Conservation (phyloP, 768 basidiomycete species). For the Podaxis rugospora region DNA sequence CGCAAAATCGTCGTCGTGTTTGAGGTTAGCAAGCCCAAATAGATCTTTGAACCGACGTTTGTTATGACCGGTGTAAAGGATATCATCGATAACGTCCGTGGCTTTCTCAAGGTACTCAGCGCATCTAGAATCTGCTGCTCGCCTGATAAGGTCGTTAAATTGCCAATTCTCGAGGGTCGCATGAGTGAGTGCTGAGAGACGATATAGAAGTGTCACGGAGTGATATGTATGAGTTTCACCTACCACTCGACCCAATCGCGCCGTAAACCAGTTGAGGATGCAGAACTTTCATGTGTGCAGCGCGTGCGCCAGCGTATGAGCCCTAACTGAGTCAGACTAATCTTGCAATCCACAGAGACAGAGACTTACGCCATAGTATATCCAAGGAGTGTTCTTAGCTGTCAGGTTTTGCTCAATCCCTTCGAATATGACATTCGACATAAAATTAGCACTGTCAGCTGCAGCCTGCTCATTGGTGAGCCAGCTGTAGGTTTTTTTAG, state of each 20-base stretch:
- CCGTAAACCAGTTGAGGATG: slow-evolving; percentile 77
- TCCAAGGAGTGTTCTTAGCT: neutral
- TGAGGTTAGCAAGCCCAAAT: slow-evolving; percentile 67
- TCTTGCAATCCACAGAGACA: neutral
- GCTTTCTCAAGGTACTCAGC: slow-evolving; percentile 51
- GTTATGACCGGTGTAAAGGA: slow-evolving; percentile 45
- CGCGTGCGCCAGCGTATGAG: slow-evolving; percentile 88
- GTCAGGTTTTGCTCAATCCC: neutral
- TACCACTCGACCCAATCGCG: neutral
- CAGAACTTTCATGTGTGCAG: slow-evolving; percentile 84
- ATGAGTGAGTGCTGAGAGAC: slow-evolving; percentile 85
- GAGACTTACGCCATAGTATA: neutral
- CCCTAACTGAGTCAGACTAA: slow-evolving; percentile 36
- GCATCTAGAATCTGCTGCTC: slow-evolving; percentile 60
- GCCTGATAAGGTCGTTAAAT: slow-evolving; percentile 80
- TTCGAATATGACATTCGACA: neutral
- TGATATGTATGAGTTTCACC: neutral
- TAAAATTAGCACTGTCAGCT: neutral
- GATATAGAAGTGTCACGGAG: neutral
- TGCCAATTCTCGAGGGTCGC: slow-evolving; percentile 79
- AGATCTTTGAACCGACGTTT: slow-evolving; percentile 57
- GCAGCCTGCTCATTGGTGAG: neutral
- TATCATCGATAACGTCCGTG: slow-evolving; percentile 54
- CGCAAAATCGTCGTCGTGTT: slow-evolving; percentile 75
- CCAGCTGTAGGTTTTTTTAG: neutral